Base-by-base conservation (phyloP, 371 early-diverging fungal species). In the Haplosporangium sp. region DNA sequence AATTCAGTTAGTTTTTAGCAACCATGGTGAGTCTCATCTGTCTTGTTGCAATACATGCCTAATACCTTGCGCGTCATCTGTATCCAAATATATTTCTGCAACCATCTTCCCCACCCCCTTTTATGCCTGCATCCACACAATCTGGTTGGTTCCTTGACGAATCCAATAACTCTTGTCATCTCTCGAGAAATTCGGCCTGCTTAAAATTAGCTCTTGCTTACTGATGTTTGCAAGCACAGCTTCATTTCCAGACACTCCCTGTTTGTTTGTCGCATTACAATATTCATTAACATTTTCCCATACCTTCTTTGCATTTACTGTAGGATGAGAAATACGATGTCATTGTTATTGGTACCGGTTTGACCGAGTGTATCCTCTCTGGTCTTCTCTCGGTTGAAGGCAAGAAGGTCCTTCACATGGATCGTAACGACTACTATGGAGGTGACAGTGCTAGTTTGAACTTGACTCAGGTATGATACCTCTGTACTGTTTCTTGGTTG, bases 301-400 rank as follows among this genome's bases (percentile, higher is more conserved):
- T 35, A 42, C 17, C 9, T 13, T 47, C 37, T 40, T 40, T 65
- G 9, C 20, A 20, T 27, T 34, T 35, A 39, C 9, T 5, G 52
- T 71, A 94, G 96, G 94, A 96, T 89, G 95, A 95, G 84, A 84
- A 91, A 77, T 96, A 96, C 88, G 98, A 98, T 86, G 95, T 97
- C 73, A 94, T 98, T 85, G 96, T 98, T 74, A 90, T 99, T 67
- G 99, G 99, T 67, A 99, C 99, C 58, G 99, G 99, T 64, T 90
- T 99, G 73, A 97, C 99, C 84, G 99, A 99, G 88, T 99, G 99
- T 88, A 96, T 99, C 84, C 92, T 99, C 55, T 97, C 98, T n/a
- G 98, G 98, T 62, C 91, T 99, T 52, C 90, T 99, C 42, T 97
- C 99, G 17, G 95, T 98, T 52, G 97, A 99, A 77, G 97, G 97